Percentiles rank a stretch among this genome's conserved stretches.
phyloP scores from a whole-genome alignment of 305 asterid species.

The Fraxinus sp. region DNA sequence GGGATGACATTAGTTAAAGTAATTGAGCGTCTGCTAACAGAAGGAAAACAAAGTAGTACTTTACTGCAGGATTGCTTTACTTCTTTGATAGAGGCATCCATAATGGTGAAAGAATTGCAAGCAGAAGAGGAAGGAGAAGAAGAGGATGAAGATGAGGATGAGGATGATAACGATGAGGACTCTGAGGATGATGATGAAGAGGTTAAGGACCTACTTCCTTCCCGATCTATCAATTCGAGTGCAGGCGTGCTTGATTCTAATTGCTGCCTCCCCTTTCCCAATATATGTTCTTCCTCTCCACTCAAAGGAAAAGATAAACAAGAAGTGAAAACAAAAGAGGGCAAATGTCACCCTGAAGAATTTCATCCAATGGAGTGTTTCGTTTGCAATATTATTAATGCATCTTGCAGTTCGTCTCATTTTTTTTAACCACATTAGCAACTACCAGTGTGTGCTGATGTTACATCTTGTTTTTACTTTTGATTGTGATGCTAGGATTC shows the following conservation, averaged over 20 bases:
- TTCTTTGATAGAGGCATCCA: slow-evolving; percentile 38
- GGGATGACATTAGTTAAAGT: slow-evolving; percentile 38
- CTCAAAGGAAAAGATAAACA: background rate
- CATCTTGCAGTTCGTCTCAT: background rate
- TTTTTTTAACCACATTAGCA: background rate
- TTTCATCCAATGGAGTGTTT: background rate
- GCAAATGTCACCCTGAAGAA: background rate
- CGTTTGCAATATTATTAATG: background rate
- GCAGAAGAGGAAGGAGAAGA: slow-evolving; percentile 36
- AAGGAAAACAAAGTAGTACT: slow-evolving; percentile 18
- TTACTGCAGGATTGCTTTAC: slow-evolving; percentile 30
- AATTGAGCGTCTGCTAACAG: slow-evolving; percentile 28
- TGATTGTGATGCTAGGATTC: slow-evolving; percentile 31
- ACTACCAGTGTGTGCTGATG: background rate
- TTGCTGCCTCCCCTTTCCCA: background rate
- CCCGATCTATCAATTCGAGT: background rate
- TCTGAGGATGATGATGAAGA: slow-evolving; percentile 37
- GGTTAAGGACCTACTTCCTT: slow-evolving; percentile 5
- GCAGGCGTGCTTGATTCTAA: background rate
- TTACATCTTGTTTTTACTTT: background rate
- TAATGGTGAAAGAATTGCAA: slow-evolving; percentile 33
- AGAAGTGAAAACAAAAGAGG: background rate
- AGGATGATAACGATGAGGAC: slow-evolving; percentile 33
- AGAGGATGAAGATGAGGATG: slow-evolving; percentile 26
- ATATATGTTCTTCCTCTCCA: background rate